Conservation (phyloP, 371 early-diverging fungal species). For the Blakeslea trispora region DNA sequence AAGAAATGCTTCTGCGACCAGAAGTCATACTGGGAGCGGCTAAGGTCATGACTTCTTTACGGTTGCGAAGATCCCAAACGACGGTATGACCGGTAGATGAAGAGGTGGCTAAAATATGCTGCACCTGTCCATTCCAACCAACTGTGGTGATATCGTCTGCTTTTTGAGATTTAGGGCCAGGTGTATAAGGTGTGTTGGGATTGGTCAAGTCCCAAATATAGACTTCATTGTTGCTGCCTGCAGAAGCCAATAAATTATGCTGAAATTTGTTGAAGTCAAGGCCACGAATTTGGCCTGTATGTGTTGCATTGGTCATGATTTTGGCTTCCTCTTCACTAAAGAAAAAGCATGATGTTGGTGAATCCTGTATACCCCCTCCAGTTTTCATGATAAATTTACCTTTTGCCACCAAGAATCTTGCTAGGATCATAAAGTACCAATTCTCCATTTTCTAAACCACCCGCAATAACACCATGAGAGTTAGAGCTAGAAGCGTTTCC, state of each 20-base stretch:
- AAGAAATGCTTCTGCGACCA: slow-evolving; percentile 54
- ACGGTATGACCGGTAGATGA: slow-evolving; percentile 91
- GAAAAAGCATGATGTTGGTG: no score
- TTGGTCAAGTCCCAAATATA: slow-evolving; percentile 94
- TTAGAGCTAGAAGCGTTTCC: slow-evolving; percentile 51
- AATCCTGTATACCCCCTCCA: no score
- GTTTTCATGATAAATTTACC: slow-evolving; percentile 22
- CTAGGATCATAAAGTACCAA: slow-evolving; percentile 87
- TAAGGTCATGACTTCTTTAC: slow-evolving; percentile 85
- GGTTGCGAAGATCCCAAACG: slow-evolving; percentile 92
- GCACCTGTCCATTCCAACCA: slow-evolving; percentile 93
- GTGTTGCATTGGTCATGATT: slow-evolving; percentile 71
- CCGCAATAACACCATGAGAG: slow-evolving; percentile 79
- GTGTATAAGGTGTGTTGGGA: slow-evolving; percentile 84
- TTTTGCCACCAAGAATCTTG: no score
- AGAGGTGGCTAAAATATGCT: slow-evolving; percentile 92
- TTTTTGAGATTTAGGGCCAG: slow-evolving; percentile 81
- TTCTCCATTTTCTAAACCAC: slow-evolving; percentile 95
- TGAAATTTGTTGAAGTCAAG: slow-evolving; percentile 92
- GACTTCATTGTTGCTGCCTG: slow-evolving; percentile 91
- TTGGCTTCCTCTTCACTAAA: slow-evolving; percentile 47
- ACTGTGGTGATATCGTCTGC: slow-evolving; percentile 88
- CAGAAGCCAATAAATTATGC: slow-evolving; percentile 85
- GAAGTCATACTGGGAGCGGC: slow-evolving; percentile 46
- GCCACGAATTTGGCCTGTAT: slow-evolving; percentile 88